Base-by-base conservation (phyloP, 192 early-diverging fungal genomes). In the Coemansia sp. region DNA sequence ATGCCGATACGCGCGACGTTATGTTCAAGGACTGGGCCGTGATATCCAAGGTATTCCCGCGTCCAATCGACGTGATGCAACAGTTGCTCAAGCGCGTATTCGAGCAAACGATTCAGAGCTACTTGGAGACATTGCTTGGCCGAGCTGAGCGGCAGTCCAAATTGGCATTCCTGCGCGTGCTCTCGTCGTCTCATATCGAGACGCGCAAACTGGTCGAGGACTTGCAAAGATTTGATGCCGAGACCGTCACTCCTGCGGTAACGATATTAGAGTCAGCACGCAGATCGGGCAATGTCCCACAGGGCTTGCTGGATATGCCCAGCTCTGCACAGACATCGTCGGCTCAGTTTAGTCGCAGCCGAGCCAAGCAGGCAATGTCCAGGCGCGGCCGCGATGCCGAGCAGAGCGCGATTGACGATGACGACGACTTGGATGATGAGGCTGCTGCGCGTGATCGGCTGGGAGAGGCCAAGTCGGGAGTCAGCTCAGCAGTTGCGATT, bases 71-170 rank as follows among this genome's bases (percentile, higher is more conserved):
- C 5, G 94, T 98, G 7, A 93, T 98, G 87, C 93, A 97, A 86
- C 90, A 91, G 58, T 93, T 99, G 63, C 85, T 97, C 31, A 93
- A 95, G 68, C 89, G 97, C 63, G 89, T 98, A 5, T 99, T 98
- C 86, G 96, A 92, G 61, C 96, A 99, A 86, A 94, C 94, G 46
- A 90, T 98, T 37, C 96, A 97, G 90, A 89, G 86, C 61, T 92
- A 91, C 44, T 78, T 98, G 14, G 96, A 98, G 71, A 85, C 80
- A 4, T 76, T 97, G n/a, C 74, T 99, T 46, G 73, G 75, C 6
- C 79, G 85, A 25, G 92, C 92, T 0, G 89, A 91, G 59, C 73
- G 83, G 7, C 86, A 89, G 60, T 95, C 93, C 6, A 84, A 87
- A n/a, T 72, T 93, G 41, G 88, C 89, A 0, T 97, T 94, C 63